Evolutionary conservation across 352 stramenopile genomes (phyloP).

Genomic region (Phytophthora aleatoria): DNA sequence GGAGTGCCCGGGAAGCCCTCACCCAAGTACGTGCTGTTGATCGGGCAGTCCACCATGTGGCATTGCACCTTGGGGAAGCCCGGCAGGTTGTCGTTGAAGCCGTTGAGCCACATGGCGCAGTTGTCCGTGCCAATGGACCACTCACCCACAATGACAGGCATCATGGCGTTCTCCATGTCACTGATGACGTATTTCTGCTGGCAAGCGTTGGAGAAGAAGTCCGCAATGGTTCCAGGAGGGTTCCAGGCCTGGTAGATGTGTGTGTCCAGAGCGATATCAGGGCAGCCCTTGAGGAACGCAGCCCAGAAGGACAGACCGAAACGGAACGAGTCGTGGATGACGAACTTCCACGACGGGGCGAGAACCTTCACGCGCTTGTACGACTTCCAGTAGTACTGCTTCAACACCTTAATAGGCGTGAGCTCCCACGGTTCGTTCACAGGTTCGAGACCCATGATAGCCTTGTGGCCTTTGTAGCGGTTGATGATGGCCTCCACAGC

Average conservation of each 20-base stretch:
- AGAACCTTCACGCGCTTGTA: constrained; percentile 94
- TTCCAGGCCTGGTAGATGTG: constrained; percentile 96
- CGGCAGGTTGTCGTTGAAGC: constrained; percentile 91
- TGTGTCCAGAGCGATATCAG: constrained; percentile 95
- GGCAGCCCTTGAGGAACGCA: constrained; percentile 83
- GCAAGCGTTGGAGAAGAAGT: constrained; percentile 94
- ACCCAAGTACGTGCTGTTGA: constrained; percentile 91
- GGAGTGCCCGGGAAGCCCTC: constrained; percentile 90
- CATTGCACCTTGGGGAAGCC: constrained; percentile 93
- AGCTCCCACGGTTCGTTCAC: constrained; percentile 97
- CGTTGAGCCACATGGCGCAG: constrained; percentile 88
- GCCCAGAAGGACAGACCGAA: constrained; percentile 82
- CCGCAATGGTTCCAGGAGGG: constrained; percentile 65
- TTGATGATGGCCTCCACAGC: constrained; percentile 92
- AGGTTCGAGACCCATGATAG: constrained; percentile 92
- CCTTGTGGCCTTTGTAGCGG: constrained; percentile 88
- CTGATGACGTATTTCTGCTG: constrained; percentile 89
- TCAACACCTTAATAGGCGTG: constrained; percentile 92
- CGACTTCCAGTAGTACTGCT: constrained; percentile 97
- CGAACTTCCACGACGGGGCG: constrained; percentile 95
- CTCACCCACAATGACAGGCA: constrained; percentile 96
- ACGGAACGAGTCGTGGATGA: constrained; percentile 97
- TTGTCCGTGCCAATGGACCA: constrained; percentile 92
- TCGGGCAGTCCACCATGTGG: constrained; percentile 81
- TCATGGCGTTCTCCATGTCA: constrained; percentile 92